Evolutionary conservation across 306 rosid species (phyloP), one percentile per base, ranked within the genome.

Genomic region (Hippophae gyantsensis): DNA sequence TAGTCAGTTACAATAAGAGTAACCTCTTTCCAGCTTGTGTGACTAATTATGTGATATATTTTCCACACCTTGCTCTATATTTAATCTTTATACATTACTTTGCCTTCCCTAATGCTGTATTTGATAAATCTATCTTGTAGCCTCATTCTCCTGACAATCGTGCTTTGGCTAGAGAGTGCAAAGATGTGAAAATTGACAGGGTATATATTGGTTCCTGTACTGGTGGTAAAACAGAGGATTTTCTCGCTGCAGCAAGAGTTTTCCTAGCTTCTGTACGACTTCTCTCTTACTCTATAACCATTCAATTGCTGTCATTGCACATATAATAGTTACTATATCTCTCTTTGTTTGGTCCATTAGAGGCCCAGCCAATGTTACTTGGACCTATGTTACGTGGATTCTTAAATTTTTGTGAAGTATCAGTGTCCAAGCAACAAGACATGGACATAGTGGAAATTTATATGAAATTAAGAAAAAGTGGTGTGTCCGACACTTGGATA

Each of bases 101-200:
- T 62, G 40, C 38, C 4, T 32, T 32, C 38, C 38, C 5, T 32
- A 32, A 32, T 32, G 38, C 3, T 32, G 1, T 32, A 32, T 32
- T 32, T 32, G 53, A 65, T 10, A 41, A 25, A 57, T 6, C 51
- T 6, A 50, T 27, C 56, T 60, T 70, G 78, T 93, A 92, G 99
- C 99, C 99, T 65, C 93, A 92, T 82, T 83, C 94, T 66, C 99
- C 96, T 0, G 99, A 86, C 78, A 92, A 92, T 60, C 88, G 90
- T 27, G 86, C 96, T 65, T 77, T 88, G 74, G 96, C 96, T 63
- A 92, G 96, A 73, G 96, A 88, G 69, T 86, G 93, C 86, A 88
- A 80, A 84, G 95, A 85, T 74, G 99, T 92, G 71, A 92, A 85
- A 75, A 92, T 88, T 70, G 86, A 88, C 72, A 76, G 96, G 61